Evolutionary conservation across 2,329 filamentous ascomycete species (phyloP).

Genomic region (Raffaelea ambrosiae): DNA sequence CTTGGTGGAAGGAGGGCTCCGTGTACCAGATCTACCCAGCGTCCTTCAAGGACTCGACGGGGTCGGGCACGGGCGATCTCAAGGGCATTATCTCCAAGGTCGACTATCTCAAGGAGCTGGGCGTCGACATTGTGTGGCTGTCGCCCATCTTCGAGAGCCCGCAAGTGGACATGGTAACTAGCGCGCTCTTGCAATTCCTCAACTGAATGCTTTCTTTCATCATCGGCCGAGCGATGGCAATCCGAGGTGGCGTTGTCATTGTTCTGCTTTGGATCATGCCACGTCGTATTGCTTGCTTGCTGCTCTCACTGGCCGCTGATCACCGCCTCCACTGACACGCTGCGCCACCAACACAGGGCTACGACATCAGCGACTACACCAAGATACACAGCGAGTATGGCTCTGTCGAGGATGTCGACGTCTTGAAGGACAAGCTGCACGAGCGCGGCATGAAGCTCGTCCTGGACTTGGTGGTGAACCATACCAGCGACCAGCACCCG

Average conservation of each 20-base stretch:
- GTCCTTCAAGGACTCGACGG: slow-evolving; percentile 46
- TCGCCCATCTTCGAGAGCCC: slow-evolving; percentile 43
- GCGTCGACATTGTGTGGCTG: slow-evolving; percentile 52
- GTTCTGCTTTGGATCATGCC: no score
- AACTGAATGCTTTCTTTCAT: no score
- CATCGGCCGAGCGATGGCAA: no score
- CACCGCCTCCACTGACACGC: no score
- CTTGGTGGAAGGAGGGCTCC: slow-evolving; percentile 7
- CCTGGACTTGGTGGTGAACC: slow-evolving; percentile 68
- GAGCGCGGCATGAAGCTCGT: slow-evolving; percentile 46
- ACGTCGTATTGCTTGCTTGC: neutral
- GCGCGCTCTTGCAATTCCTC: no score
- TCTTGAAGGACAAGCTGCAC: slow-evolving; percentile 50
- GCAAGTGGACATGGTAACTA: slow-evolving; percentile 33
- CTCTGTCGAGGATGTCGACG: slow-evolving; percentile 54
- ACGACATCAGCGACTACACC: slow-evolving; percentile 58
- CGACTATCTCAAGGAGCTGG: slow-evolving; percentile 53
- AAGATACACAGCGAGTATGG: slow-evolving; percentile 44
- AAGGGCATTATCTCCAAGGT: slow-evolving; percentile 55
- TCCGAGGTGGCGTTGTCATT: no score
- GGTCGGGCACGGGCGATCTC: slow-evolving; percentile 55
- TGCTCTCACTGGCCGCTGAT: neutral
- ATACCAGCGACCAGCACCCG: slow-evolving; percentile 61
- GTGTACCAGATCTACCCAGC: slow-evolving; percentile 40
- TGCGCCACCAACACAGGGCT: no score